phyloP scores from a whole-genome alignment of 2,329 filamentous ascomycete species.

The Xylariaceae sp. region DNA sequence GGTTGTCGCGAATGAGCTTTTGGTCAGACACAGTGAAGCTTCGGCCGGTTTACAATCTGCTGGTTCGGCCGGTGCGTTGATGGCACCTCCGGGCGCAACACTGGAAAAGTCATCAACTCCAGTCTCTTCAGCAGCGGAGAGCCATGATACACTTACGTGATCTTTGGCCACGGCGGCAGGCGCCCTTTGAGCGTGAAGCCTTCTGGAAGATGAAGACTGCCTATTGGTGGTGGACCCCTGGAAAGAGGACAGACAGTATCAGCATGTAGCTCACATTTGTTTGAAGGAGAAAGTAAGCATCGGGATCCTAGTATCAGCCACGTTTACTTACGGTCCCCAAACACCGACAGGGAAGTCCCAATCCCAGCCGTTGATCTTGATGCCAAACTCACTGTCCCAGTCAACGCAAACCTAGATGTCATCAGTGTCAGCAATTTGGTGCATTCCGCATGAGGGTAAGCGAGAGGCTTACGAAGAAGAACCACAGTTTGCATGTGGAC shows the following conservation, averaged over 20 bases:
- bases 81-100: not conserved
- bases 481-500: conserved; percentile 6
- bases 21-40: conserved; percentile 2
- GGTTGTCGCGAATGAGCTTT: not conserved
- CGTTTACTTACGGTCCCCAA: not conserved
- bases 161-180: conserved; percentile 2
- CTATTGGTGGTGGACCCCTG: not conserved
- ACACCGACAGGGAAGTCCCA: not conserved
- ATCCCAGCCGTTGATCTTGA: conserved; percentile 3
- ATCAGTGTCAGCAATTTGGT: not conserved
- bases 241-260: too few species aligned
- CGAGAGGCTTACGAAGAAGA: conserved; percentile 5
- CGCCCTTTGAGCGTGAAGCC: not conserved
- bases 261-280: too few species aligned
- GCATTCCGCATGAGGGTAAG: not conserved
- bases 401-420: not conserved
- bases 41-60: conserved; percentile 1
- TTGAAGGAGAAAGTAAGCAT: too few species aligned
- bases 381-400: not conserved
- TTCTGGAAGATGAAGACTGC: not conserved
- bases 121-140: too few species aligned
- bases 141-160: conserved; percentile 4
- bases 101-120: not conserved
- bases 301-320: too few species aligned
- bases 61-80: not conserved